phyloP scores from a whole-genome alignment of 2,329 filamentous ascomycete genomes.

The Fusarium sp. region DNA sequence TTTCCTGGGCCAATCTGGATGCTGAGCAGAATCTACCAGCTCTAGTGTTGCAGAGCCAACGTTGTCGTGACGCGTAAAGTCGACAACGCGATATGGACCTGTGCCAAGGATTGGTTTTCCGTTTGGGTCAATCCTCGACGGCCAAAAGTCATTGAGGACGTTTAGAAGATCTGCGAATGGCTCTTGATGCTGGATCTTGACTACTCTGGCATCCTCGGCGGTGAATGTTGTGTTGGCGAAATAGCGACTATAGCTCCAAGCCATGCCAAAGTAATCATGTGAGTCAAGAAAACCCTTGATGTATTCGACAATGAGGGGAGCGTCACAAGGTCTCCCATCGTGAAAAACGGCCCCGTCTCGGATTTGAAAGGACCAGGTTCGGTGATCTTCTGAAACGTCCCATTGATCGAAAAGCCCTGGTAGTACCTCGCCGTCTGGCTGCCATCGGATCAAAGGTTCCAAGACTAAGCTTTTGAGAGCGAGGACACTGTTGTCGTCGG shows the following conservation, averaged over 20 bases:
- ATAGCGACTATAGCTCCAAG: not conserved
- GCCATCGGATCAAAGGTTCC: conserved; percentile 1
- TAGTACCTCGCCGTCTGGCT: not conserved
- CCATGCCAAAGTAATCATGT: conserved; percentile 5
- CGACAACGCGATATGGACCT: not conserved
- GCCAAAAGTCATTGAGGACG: conserved; percentile 7
- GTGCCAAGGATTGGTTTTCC: not conserved
- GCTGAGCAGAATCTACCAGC: not conserved
- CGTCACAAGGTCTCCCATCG: not conserved
- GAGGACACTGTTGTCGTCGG: conserved; percentile 5
- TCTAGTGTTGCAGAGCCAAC: not conserved
- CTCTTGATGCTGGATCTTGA: not conserved
- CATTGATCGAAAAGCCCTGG: not conserved
- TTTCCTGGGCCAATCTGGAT: not conserved
- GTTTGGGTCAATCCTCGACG: not conserved
- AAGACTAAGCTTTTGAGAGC: conserved; percentile 4
- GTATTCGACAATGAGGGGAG: not conserved
- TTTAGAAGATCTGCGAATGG: not conserved
- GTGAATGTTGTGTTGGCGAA: not conserved
- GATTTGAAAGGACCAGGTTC: not conserved
- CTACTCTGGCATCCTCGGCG: not conserved
- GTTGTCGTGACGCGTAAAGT: not conserved
- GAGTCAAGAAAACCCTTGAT: not conserved
- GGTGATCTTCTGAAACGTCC: not conserved
- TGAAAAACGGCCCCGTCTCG: not conserved